Base-by-base conservation (phyloP, 306 rosid species). In the Myrica gale region DNA sequence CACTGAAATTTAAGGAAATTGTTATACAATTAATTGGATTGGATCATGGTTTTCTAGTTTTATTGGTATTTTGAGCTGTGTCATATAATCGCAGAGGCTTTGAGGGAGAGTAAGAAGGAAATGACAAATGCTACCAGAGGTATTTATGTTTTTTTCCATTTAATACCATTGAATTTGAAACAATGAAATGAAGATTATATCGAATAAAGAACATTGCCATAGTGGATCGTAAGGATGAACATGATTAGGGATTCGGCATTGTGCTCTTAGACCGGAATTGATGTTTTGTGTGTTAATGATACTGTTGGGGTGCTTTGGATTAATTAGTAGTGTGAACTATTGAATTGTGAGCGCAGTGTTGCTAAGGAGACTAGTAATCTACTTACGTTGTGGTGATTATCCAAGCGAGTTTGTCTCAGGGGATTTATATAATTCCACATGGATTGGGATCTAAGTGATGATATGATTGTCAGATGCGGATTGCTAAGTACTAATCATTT, bases 31-130 rank as follows among this genome's bases (percentile, higher is more conserved):
- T 50, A 16, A 13, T 3, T 4, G 63, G 17, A 44, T 79, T 42
- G 19, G n/a, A n/a, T n/a, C n/a, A n/a, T 51, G 21, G 54, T 74
- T 37, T 54, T 19, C 26, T 58, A 20, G 16, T 37, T 84, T 68
- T 60, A 9, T 20, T 44, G 71, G 4, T 41, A 9, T 76, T 77
- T 72, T 19, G 32, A 43, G 75, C 65, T 60, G 56, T 37, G 42
- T 73, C 15, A 12, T 26, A 23, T 72, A 21, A 41, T 45, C 79
- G 69, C 98, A 96, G 99, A 96, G 91, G 93, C 97, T 78, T 96
- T 96, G 72, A 84, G 99, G 76, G 96, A 87, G 90, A 92, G 98
- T 81, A 96, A 90, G 86, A 88, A 97, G 44, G 97, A 96, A 84
- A 90, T 92, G 99, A 2, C 91, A 5, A 77, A 78, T 71, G 97